Evolutionary conservation across 768 basidiomycete genomes (phyloP), one percentile per base, ranked within the genome.

Genomic region (Candolleomyces aberdarensis): DNA sequence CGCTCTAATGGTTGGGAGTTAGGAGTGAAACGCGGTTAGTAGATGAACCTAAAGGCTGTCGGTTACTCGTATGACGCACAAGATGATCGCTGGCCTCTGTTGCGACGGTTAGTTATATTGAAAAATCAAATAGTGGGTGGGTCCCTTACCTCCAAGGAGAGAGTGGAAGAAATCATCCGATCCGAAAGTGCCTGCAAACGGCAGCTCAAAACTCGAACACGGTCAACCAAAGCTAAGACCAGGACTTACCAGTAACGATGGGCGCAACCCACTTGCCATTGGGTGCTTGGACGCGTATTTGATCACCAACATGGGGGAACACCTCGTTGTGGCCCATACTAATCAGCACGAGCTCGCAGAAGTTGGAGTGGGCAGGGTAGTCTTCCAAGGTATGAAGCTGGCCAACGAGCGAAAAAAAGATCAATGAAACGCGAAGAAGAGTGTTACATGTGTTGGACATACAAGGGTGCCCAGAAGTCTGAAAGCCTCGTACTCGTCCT

Each of bases 341-440:
- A 40, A 88, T 83, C 13, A 98, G 83, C 0, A 85, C 80, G 10
- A 96, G 79, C 72, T 97, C 94, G 77, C 90, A 92, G 70, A 91
- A 96, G 76, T 96, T 92, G 58, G 88, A 90, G 70, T 97, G 95
- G 0, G 94, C 92, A 3, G 92, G 76, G 70, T 91, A 95, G 69
- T 97, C 93, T 70, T 95, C 93, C 5, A 91, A 80, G 1, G 89
- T 91, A 64, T 92, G 91, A 10, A 91, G 75, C 88, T 90, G 6
- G 6, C 11, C 8, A 7, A 7, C 36, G 36, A 11, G 63, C 22
- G 32, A 62, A 3, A 26, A 26, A 26, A 60, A 50, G 29, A 17
- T 19, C 20, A 48, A 20, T 53, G 49, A 10, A 55, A 54, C n/a
- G 15, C 32, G 52, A 32, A 17, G 29, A 20, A 59, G 5, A 39